phyloP scores from a whole-genome alignment of 176 grass and related monocot species.

The Bothriochloa decipiens region DNA sequence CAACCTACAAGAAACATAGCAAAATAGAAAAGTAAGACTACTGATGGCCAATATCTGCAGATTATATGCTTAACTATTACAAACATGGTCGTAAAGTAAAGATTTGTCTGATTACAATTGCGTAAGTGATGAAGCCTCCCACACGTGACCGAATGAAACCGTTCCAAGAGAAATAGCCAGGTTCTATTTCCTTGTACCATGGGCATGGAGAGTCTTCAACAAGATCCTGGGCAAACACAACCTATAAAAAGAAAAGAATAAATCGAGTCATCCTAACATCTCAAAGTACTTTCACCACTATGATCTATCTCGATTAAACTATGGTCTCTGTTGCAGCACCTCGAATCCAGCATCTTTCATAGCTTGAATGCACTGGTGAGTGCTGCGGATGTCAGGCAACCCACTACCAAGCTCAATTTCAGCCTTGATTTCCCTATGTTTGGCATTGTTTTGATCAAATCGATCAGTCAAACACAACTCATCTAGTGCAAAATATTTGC shows the following conservation, averaged over 20 bases:
- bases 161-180: constrained; percentile 24
- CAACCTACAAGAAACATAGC: constrained; percentile 16
- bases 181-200: constrained; percentile 50
- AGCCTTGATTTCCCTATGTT: constrained; percentile 44
- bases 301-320: neutral
- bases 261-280: neutral
- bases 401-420: constrained; percentile 54
- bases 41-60: neutral
- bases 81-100: too few relatives aligned
- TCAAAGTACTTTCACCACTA: neutral
- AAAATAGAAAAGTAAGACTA: neutral
- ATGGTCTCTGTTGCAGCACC: constrained; percentile 22
- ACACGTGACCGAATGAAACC: constrained; percentile 29
- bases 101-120: neutral
- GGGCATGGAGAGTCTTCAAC: constrained; percentile 42
- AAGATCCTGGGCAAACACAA: constrained; percentile 46
- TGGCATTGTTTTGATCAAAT: constrained; percentile 43
- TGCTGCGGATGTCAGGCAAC: constrained; percentile 44
- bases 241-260: neutral
- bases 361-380: constrained; percentile 45
- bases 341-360: constrained; percentile 56
- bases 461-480: constrained; percentile 52
- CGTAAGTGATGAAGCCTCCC: constrained; percentile 27
- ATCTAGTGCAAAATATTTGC: constrained; percentile 43
- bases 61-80: neutral